Base-by-base conservation (phyloP, 768 basidiomycete species). In the Suillus ampliporus region DNA sequence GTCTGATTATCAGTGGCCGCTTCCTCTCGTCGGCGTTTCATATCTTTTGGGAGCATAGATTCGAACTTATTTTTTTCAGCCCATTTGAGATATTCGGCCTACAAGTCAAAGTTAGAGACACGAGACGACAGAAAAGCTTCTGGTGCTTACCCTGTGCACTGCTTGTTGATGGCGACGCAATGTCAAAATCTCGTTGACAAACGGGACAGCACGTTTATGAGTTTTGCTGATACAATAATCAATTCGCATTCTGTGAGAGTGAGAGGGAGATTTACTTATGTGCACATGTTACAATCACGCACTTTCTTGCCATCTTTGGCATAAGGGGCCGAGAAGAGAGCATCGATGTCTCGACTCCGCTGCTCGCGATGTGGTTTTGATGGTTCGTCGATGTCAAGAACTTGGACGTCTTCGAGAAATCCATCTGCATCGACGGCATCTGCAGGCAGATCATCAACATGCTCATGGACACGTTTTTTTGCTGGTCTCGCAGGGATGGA, bases 1-100 rank as follows among this genome's bases (percentile, higher is more conserved):
- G 59, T 11, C 40, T 60, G 59, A 26, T 34, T 15, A 31, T 14
- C 44, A 10, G 40, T 40, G 14, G 14, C 46, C 14, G 26, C 47
- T 53, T 44, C 56, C 37, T 48, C 57, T 44, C 48, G 37, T 34
- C 67, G 60, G 26, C 56, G 56, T 37, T 65, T 68, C 19, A 59
- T 54, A 62, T 74, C 70, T 7, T 65, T 46, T 0, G 65, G 63
- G 17, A 72, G 65, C 64, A 69, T 71, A 15, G 70, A 72, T n/a
- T 59, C 14, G 53, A 75, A 72, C 11, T 60, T 52, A 15, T 62
- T 66, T 17, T 59, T 40, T 15, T 58, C 35, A 23, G 23, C 19
- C 69, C 69, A 70, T 35, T 46, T 28, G 10, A n/a, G 48, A 50
- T 60, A 60, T 35, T 48, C 59, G 21, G 23, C 28, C 59, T 60